Evolutionary conservation across 1,139 yeast species (phyloP).

Genomic region (Suhomyces bokatorum): DNA sequence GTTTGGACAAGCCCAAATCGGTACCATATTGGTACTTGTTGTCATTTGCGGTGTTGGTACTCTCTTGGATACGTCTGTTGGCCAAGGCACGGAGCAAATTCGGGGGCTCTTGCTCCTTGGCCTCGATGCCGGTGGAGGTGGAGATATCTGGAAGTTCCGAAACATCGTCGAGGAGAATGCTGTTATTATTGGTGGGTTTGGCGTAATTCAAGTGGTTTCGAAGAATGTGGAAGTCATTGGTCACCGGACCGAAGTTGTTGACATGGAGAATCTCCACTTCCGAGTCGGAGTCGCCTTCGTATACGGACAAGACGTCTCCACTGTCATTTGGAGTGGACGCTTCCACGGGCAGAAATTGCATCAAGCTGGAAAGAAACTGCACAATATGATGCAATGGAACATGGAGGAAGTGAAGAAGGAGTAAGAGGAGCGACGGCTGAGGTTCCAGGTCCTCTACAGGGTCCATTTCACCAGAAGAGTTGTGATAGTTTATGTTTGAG

Average conservation of each 20-base stretch:
- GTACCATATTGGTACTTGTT: constrained; percentile 15
- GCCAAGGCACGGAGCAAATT: constrained; percentile 11
- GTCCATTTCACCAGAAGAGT: neutral
- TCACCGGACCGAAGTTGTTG: constrained; percentile 4
- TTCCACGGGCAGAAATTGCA: neutral
- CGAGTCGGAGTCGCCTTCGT: constrained; percentile 3
- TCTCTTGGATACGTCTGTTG: constrained; percentile 5
- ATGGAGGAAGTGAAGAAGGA: constrained; percentile 1
- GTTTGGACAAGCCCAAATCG: constrained; percentile 12
- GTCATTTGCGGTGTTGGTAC: neutral
- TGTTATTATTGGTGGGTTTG: constrained; percentile 13
- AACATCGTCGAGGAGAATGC: constrained; percentile 15
- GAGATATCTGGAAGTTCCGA: constrained; percentile 8
- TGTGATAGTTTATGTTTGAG: neutral
- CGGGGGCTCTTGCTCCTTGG: constrained; percentile 1
- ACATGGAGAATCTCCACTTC: constrained; percentile 6
- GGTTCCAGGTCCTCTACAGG: constrained; percentile 1
- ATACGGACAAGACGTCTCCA: neutral
- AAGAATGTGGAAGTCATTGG: constrained; percentile 18
- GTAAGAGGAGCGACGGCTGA: neutral
- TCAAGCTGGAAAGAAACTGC: neutral
- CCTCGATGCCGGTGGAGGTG: neutral
- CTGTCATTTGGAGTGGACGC: neutral
- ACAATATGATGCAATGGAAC: neutral
- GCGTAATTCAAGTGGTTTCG: neutral